Evolutionary conservation across 805 yeast genomes (phyloP).

Genomic region (Cyberlindnera misumaiensis): DNA sequence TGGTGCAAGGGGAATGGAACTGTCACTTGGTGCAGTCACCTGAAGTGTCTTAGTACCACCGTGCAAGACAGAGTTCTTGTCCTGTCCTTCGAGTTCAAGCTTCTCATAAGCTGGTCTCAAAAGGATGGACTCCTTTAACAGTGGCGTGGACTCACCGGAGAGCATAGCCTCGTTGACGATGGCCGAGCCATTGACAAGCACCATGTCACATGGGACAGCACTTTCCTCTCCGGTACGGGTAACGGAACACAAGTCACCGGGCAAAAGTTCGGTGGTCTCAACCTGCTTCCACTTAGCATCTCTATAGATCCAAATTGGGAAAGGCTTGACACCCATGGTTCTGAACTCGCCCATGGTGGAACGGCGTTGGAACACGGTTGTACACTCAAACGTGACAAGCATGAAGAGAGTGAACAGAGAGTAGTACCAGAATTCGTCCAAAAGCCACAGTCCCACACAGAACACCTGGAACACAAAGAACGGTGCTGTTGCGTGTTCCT

Average conservation of each 20-base stretch:
- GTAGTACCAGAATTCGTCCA: constrained; percentile 96
- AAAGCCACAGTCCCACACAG: constrained; percentile 90
- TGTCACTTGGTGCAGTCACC: constrained; percentile 62
- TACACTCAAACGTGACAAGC: constrained; percentile 88
- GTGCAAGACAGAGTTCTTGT: constrained; percentile 80
- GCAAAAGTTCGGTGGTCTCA: constrained; percentile 70
- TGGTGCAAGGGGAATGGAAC: constrained; percentile 51
- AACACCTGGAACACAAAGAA: constrained; percentile 94
- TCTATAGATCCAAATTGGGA: constrained; percentile 66
- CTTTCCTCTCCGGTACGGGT: constrained; percentile 85
- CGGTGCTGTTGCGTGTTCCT: constrained; percentile 98
- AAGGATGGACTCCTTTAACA: constrained; percentile 84
- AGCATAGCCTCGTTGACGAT: constrained; percentile 98
- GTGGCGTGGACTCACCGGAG: constrained; percentile 96
- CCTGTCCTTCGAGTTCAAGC: constrained; percentile 73
- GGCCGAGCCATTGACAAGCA: constrained; percentile 82
- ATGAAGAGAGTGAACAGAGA: constrained; percentile 87
- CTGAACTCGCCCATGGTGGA: constrained; percentile 92
- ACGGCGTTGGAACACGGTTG: constrained; percentile 93
- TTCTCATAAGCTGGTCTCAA: constrained; percentile 69
- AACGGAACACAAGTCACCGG: constrained; percentile 86
- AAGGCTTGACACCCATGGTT: constrained; percentile 95
- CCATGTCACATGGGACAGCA: constrained; percentile 90
- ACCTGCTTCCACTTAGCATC: constrained; percentile 61
- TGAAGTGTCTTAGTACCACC: constrained; percentile 97